phyloP scores from a whole-genome alignment of 1,284 basidiomycete genomes.

The Coriolopsis trogii region DNA sequence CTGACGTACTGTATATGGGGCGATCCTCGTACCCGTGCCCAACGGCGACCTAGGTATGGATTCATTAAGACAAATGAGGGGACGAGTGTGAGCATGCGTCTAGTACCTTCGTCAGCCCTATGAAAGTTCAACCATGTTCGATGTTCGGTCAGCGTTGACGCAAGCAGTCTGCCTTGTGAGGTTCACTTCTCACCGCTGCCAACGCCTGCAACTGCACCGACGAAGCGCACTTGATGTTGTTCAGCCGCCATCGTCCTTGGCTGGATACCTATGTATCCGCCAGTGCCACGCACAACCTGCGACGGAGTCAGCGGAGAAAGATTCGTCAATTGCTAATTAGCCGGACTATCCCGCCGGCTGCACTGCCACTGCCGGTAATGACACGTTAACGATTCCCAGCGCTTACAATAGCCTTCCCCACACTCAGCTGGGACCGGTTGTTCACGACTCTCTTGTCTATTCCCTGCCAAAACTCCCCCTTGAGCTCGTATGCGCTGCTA shows the following conservation, averaged over 20 bases:
- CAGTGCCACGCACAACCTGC: no score
- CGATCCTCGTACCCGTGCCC: slow-evolving; percentile 63
- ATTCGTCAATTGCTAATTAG: no score
- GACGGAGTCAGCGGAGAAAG: no score
- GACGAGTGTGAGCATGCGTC: no score
- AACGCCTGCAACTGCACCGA: slow-evolving; percentile 62
- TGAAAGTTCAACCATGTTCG: no score
- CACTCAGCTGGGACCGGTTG: no score
- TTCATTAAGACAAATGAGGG: not conserved
- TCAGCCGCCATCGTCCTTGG: slow-evolving; percentile 21
- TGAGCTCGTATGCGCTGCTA: not conserved
- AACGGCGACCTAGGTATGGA: slow-evolving; percentile 58
- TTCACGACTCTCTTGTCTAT: no score
- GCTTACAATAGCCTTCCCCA: not conserved
- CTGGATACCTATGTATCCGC: no score
- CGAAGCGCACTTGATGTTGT: slow-evolving; percentile 47
- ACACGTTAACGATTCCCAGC: slow-evolving; percentile 2
- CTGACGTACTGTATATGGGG: not conserved
- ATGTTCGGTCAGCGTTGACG: no score
- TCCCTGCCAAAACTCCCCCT: no score
- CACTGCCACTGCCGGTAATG: not conserved
- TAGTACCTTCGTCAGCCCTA: slow-evolving; percentile 70
- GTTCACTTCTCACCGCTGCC: slow-evolving; percentile 65
- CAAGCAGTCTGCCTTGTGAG: no score
- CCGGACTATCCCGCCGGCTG: not conserved